These are phyloP conservation scores for Sechiopsis laciniata DNA, from an alignment of 306 rosid species.

Conservation along the genomic window DNA sequence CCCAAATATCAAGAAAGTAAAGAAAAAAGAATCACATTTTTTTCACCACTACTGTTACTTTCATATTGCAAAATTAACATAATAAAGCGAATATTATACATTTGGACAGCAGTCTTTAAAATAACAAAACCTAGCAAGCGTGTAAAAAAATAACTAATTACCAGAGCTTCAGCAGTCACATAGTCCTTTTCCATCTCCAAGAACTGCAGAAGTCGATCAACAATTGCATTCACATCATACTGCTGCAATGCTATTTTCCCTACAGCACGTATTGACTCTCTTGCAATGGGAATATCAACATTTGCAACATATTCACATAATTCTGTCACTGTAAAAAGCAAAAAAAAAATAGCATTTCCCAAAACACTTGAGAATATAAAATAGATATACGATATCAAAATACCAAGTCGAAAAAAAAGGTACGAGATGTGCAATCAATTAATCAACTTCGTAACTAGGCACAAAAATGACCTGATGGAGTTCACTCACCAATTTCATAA, in stretches of 20 bases:
- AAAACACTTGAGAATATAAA: constrained; percentile 24
- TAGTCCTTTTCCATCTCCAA: constrained; percentile 99
- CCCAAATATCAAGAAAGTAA: not conserved
- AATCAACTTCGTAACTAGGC: not conserved
- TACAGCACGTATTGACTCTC: constrained; percentile 98
- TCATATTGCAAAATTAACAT: not conserved
- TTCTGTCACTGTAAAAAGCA: constrained; percentile 73
- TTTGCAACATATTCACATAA: constrained; percentile 98
- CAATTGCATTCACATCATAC: constrained; percentile 98
- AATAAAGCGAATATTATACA: not conserved
- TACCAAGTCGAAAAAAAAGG: constrained; percentile 20
- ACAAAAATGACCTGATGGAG: constrained; percentile 6
- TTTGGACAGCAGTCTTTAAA: not conserved
- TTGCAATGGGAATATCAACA: constrained; percentile 99
- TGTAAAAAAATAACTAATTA: constrained; percentile 30
- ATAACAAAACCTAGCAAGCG: not conserved
- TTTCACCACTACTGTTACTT: not conserved
- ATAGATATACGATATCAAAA: not conserved
- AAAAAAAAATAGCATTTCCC: constrained; percentile 30
- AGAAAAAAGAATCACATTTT: not conserved
- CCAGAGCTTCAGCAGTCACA: constrained; percentile 98
- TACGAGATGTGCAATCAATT: not conserved
- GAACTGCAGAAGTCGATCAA: constrained; percentile 96
- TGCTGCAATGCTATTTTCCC: constrained; percentile 98
- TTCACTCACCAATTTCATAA: constrained; percentile 75